phyloP scores from a whole-genome alignment of 1,139 yeast genomes.

The Nakaseomyces bracarensis region DNA sequence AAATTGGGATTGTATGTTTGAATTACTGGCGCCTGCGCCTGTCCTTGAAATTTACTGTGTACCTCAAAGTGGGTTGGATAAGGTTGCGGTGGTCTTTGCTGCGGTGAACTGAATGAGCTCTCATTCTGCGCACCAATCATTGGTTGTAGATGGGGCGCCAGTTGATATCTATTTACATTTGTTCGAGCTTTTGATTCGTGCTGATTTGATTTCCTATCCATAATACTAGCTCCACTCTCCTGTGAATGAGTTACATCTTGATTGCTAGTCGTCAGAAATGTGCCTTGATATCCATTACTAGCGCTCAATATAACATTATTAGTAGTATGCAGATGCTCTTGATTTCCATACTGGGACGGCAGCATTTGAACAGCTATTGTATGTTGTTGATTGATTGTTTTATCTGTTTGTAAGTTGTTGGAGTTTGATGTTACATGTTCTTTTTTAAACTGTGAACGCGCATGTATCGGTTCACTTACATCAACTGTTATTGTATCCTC shows the following conservation, averaged over 20 bases:
- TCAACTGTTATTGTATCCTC: not conserved
- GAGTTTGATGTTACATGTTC: not conserved
- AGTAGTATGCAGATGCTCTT: not conserved
- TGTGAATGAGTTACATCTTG: not conserved
- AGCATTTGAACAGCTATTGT: not conserved
- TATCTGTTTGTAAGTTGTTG: not conserved
- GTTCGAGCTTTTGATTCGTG: not conserved
- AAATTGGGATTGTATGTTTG: not conserved
- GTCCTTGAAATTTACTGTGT: slow-evolving; percentile 3
- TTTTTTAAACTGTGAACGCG: no score
- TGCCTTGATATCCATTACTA: slow-evolving; percentile 2
- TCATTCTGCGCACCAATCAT: not conserved
- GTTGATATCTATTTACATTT: not conserved
- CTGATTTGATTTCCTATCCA: not conserved
- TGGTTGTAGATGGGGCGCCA: not conserved
- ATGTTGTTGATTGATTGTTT: not conserved
- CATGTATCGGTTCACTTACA: not conserved
- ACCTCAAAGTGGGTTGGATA: not conserved
- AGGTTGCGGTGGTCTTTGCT: not conserved
- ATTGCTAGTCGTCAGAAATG: not conserved
- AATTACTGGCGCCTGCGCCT: slow-evolving; percentile 5
- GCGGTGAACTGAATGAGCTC: not conserved
- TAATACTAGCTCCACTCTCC: not conserved
- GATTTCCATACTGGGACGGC: not conserved
- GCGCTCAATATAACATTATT: not conserved